These are phyloP conservation scores for Mallotus japonicus DNA, from an alignment of 441 rosid species.

Conservation along the genomic window DNA sequence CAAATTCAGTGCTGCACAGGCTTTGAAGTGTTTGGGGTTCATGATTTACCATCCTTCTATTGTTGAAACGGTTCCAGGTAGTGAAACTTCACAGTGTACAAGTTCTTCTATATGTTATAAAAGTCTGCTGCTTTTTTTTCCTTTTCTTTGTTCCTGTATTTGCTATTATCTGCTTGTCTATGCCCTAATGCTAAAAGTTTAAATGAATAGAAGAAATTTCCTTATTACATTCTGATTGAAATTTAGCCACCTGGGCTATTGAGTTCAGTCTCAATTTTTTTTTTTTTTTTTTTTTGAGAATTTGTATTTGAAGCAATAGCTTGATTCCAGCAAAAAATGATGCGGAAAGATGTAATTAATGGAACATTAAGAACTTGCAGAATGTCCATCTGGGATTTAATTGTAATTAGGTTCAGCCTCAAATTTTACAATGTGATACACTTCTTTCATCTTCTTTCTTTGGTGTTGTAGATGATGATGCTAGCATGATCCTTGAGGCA, in stretches of 20 bases:
- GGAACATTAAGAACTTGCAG: not conserved
- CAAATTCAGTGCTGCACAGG: constrained; percentile 48
- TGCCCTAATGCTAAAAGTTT: not conserved
- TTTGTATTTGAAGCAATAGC: not conserved
- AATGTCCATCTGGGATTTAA: not conserved
- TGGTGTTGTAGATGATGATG: constrained; percentile 36
- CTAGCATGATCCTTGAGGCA: constrained; percentile 29
- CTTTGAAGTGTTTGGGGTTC: constrained; percentile 61
- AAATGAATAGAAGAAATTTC: not conserved
- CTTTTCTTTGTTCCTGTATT: not conserved
- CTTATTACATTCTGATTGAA: not conserved
- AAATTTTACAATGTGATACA: not conserved
- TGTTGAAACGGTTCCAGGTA: constrained; percentile 41
- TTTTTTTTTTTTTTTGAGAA: not conserved
- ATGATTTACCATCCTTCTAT: constrained; percentile 50
- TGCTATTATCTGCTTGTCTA: not conserved
- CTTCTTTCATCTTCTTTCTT: constrained; percentile 1
- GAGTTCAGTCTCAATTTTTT: not conserved
- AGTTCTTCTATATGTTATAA: not conserved
- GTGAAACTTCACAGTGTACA: not conserved
- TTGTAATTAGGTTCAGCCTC: too few relatives aligned
- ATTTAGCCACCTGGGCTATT: not conserved
- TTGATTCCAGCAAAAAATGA: not conserved
- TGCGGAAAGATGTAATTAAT: not conserved
- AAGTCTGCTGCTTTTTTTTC: not conserved